Percentiles rank a stretch among this genome's conserved stretches.
These are phyloP conservation scores for Neofusicoccum laricinum DNA, from an alignment of 2,329 filamentous ascomycete species.

Conservation along the genomic window DNA sequence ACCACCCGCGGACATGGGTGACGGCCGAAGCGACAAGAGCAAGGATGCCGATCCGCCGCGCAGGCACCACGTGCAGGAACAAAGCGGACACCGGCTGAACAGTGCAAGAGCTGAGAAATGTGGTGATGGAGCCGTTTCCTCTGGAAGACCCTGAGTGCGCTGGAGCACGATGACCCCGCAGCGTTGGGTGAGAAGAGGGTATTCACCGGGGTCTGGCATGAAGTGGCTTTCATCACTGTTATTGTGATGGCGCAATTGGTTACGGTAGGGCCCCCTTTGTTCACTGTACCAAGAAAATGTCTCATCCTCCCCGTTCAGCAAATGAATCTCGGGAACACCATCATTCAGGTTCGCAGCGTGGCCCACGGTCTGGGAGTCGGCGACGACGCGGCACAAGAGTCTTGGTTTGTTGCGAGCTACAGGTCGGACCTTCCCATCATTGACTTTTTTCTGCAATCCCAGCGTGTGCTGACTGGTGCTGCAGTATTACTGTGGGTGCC, in stretches of 20 bases:
- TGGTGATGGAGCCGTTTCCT: neutral
- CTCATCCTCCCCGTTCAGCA: neutral
- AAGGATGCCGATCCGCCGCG: neutral
- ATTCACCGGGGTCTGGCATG: neutral
- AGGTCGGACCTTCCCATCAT: neutral
- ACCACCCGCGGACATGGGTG: neutral
- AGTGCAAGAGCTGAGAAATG: neutral
- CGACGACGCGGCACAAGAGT: neutral
- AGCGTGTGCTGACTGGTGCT: neutral
- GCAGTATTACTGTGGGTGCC: neutral
- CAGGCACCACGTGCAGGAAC: neutral
- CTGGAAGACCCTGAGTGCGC: neutral
- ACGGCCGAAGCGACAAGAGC: neutral
- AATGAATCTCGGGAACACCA: constrained; percentile 10
- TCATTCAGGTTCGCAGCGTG: neutral
- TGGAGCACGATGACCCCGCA: neutral
- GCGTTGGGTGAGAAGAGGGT: neutral
- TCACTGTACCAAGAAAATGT: neutral
- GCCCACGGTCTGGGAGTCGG: neutral
- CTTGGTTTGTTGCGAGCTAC: neutral
- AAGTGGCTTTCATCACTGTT: neutral
- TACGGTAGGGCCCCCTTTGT: neutral
- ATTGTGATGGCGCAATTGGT: constrained; percentile 7
- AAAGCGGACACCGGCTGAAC: neutral
- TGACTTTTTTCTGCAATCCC: neutral